A percentile compares a stretch with the other conserved stretches of the same genome.
Evolutionary conservation across 805 yeast species (phyloP).

Genomic region (Pichia manshurica): DNA sequence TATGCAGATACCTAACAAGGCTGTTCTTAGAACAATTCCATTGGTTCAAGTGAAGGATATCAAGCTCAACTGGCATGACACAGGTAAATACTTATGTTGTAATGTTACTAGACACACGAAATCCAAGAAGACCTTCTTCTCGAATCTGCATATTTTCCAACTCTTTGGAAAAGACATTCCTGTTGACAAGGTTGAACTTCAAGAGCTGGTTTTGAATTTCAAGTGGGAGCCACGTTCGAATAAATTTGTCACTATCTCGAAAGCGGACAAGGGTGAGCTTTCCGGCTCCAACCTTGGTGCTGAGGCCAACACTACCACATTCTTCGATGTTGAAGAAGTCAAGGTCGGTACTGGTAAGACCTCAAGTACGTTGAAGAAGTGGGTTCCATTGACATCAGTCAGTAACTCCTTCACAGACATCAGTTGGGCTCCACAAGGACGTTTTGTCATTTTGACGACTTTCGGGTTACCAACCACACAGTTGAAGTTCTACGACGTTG

Average conservation of each 20-base stretch:
- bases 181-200: slow-evolving; percentile 88
- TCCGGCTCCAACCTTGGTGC: slow-evolving; percentile 54
- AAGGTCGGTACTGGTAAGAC: slow-evolving; percentile 34
- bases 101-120: slow-evolving; percentile 96
- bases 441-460: slow-evolving; percentile 61
- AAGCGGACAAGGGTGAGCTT: slow-evolving; percentile 37
- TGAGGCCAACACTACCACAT: slow-evolving; percentile 57
- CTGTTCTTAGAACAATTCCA: slow-evolving; percentile 83
- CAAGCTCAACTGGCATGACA: slow-evolving; percentile 89
- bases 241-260: slow-evolving; percentile 75
- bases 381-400: slow-evolving; percentile 50
- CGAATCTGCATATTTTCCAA: slow-evolving; percentile 88
- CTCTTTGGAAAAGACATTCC: slow-evolving; percentile 86
- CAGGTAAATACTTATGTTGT: slow-evolving; percentile 78
- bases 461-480: slow-evolving; percentile 43
- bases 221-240: slow-evolving; percentile 96
- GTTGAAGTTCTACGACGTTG: slow-evolving; percentile 81
- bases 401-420: slow-evolving; percentile 56
- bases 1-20: slow-evolving; percentile 79
- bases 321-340: slow-evolving; percentile 72
- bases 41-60: slow-evolving; percentile 92
- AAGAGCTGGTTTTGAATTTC: slow-evolving; percentile 80
- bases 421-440: slow-evolving; percentile 88
- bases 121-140: slow-evolving; percentile 84
- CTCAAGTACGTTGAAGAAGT: slow-evolving; percentile 21